phyloP scores from a whole-genome alignment of 2,329 filamentous ascomycete species.

The Aspergillus carbonarius region DNA sequence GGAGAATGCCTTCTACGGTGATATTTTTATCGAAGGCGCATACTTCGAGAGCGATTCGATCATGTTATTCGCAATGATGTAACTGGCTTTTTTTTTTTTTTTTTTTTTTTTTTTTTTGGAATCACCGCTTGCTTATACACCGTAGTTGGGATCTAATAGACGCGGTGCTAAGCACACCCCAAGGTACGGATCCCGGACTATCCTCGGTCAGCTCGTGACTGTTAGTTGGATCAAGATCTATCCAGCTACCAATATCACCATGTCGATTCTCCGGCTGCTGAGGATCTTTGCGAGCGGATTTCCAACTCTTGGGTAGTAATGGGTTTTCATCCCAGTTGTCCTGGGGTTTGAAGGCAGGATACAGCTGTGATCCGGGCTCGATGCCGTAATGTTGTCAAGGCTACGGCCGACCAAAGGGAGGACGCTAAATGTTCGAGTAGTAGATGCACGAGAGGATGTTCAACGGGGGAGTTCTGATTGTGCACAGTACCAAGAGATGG shows the following conservation, averaged over 20 bases:
- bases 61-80: conserved; percentile 1
- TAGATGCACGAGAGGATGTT: conserved; percentile 9
- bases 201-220: background rate
- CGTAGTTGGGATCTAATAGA: conserved; percentile 8
- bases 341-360: background rate
- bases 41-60: background rate
- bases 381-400: conserved; percentile 4
- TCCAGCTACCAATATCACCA: background rate
- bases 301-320: conserved; percentile 6
- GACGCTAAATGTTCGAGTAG: background rate
- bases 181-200: conserved; percentile 7
- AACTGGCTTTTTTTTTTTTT: too few species aligned
- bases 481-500: background rate
- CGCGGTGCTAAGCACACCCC: conserved; percentile 5
- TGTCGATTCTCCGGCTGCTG: background rate
- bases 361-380: background rate
- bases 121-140: background rate
- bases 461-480: background rate
- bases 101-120: too few species aligned
- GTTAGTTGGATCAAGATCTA: background rate
- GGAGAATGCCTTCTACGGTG: background rate
- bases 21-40: background rate
- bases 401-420: background rate
- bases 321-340: conserved; percentile 1
- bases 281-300: conserved; percentile 11